A percentile compares a stretch with the other conserved stretches of the same genome.
Conservation (phyloP, 2,329 filamentous ascomycete genomes). For the Epichloe hybrida region DNA sequence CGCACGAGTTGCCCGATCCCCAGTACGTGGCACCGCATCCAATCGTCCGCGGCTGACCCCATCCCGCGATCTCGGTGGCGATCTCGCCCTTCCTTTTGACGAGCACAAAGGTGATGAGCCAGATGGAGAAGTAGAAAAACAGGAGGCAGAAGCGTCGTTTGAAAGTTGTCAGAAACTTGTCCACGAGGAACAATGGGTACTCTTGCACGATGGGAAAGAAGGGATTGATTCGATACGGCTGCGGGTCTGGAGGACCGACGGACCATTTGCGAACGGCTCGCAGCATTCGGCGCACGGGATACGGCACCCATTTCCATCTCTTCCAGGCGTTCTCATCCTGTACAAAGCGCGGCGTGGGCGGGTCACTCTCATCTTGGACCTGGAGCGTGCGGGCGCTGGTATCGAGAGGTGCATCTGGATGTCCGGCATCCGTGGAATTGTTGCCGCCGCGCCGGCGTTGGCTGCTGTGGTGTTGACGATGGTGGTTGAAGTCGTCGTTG, state of each 20-base stretch:
- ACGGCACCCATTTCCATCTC: conserved; percentile 45
- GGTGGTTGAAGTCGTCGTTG: not conserved
- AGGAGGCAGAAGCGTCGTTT: conserved; percentile 47
- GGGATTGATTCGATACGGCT: conserved; percentile 35
- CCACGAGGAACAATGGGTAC: conserved; percentile 49
- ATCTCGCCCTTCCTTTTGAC: conserved; percentile 51
- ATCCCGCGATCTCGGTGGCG: conserved; percentile 49
- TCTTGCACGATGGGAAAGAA: conserved; percentile 54
- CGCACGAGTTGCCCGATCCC: conserved; percentile 57
- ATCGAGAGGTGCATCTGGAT: conserved; percentile 30
- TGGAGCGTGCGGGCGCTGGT: conserved; percentile 24
- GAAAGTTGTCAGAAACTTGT: conserved; percentile 45
- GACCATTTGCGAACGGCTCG: conserved; percentile 35
- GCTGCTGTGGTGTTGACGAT: not conserved
- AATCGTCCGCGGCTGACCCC: conserved; percentile 52
- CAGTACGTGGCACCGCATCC: conserved; percentile 59
- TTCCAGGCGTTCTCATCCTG: conserved; percentile 37
- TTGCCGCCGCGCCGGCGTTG: conserved; percentile 5
- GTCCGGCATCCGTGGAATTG: conserved; percentile 12
- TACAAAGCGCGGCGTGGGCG: conserved; percentile 45
- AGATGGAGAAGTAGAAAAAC: conserved; percentile 46
- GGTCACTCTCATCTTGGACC: conserved; percentile 27
- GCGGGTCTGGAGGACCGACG: conserved; percentile 40
- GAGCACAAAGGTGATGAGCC: conserved; percentile 56
- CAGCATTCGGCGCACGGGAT: conserved; percentile 34